These are phyloP conservation scores for Didymosphaeria variabile DNA, from an alignment of 2,329 filamentous ascomycete genomes.

Conservation along the genomic window DNA sequence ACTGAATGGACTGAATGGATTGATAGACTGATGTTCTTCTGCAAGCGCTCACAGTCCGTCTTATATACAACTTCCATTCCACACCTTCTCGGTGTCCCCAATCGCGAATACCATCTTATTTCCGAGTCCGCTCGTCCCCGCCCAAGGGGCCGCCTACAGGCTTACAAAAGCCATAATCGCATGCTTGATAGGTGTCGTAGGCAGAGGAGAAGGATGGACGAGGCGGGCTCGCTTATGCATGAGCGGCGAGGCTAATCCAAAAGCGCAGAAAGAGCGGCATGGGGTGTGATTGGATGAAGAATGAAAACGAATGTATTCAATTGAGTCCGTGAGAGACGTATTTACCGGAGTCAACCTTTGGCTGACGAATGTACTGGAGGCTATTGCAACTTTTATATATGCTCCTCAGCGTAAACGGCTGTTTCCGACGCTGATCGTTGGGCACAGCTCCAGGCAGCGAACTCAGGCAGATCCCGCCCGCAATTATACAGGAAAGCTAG, in stretches of 20 bases:
- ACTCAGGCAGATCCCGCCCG: too few species aligned
- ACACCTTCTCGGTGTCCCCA: not conserved
- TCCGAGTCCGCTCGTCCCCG: slow-evolving; percentile 24
- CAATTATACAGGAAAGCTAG: too few species aligned
- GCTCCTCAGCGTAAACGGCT: too few species aligned
- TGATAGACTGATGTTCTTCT: not conserved
- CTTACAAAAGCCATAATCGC: slow-evolving; percentile 6
- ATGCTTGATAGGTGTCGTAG: not conserved
- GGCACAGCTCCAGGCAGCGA: too few species aligned
- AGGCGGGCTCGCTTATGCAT: slow-evolving; percentile 31
- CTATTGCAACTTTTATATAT: too few species aligned
- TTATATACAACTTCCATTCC: not conserved
- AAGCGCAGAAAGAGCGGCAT: not conserved
- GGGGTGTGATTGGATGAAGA: not conserved
- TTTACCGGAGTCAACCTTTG: too few species aligned
- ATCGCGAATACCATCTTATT: not conserved
- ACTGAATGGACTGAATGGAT: not conserved
- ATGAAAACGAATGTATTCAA: not conserved
- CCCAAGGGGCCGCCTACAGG: not conserved
- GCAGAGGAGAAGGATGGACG: not conserved
- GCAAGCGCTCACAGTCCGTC: not conserved
- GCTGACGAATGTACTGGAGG: too few species aligned
- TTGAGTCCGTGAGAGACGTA: too few species aligned
- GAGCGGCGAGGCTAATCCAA: slow-evolving; percentile 25
- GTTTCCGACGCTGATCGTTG: too few species aligned